Conservation (phyloP, 345 rosid genomes). For the Luvunga scandens region DNA sequence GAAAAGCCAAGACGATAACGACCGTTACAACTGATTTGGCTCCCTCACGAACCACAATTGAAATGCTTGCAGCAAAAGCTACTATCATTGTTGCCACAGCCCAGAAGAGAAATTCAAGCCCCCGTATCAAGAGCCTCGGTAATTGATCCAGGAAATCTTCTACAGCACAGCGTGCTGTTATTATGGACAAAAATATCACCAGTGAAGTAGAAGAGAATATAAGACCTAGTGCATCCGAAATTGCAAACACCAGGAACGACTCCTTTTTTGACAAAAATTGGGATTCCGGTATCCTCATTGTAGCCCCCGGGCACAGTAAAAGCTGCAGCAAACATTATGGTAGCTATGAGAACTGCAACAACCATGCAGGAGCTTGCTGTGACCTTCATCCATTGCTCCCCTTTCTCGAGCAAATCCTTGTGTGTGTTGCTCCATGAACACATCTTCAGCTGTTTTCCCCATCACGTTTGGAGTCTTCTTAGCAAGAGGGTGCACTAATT, state of each 20-base stretch:
- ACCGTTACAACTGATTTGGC: background rate
- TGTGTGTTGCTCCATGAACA: conserved; percentile 13
- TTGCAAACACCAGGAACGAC: no score
- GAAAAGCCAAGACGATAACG: background rate
- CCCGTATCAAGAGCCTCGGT: background rate
- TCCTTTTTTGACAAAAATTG: no score
- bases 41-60: background rate
- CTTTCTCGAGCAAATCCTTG: background rate
- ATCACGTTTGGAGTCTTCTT: background rate
- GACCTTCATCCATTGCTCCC: conserved; percentile 20
- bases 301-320: conserved; percentile 14
- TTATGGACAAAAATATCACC: no score
- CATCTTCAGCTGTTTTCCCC: conserved; percentile 11
- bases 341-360: conserved; percentile 19
- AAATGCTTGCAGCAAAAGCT: conserved; percentile 1
- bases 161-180: no score
- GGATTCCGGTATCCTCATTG: background rate
- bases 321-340: conserved; percentile 17
- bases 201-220: no score
- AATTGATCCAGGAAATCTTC: no score
- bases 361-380: conserved; percentile 14
- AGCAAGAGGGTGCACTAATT: background rate
- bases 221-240: no score
- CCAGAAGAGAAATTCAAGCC: no score
- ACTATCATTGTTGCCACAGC: conserved; percentile 13